phyloP scores from a whole-genome alignment of 1,284 basidiomycete species.

The Boletus sp. region DNA sequence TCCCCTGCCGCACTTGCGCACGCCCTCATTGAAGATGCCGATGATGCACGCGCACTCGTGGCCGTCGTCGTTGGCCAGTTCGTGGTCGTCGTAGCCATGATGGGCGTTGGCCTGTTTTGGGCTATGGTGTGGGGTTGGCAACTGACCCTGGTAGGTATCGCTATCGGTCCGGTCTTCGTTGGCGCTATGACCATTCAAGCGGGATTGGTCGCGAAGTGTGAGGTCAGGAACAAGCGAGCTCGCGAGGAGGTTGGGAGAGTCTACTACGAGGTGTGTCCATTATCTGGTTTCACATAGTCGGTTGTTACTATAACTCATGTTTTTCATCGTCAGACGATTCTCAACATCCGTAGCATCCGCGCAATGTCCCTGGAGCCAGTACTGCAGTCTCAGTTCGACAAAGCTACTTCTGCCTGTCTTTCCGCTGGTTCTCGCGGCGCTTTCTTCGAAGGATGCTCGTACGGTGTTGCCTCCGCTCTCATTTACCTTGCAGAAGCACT shows the following conservation, averaged over 20 bases:
- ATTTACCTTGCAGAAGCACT: conserved; percentile 89
- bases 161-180: conserved; percentile 82
- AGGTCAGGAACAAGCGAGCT: conserved; percentile 77
- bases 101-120: conserved; percentile 82
- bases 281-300: neutral
- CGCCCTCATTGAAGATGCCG: conserved; percentile 83
- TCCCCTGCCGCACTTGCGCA: conserved; percentile 68
- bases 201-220: conserved; percentile 63
- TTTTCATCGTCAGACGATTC: conserved; percentile 54
- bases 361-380: conserved; percentile 84
- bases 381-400: conserved; percentile 69
- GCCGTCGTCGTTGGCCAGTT: conserved; percentile 72
- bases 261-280: conserved; percentile 73
- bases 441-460: conserved; percentile 80
- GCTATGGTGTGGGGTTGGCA: conserved; percentile 88
- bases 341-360: conserved; percentile 83
- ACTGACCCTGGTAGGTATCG: conserved; percentile 87
- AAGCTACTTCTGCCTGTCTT: conserved; percentile 59
- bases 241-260: conserved; percentile 82
- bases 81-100: conserved; percentile 76
- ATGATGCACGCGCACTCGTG: conserved; percentile 82
- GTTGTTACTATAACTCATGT: conserved; percentile 4
- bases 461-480: conserved; percentile 75
- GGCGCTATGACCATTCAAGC: conserved; percentile 72
- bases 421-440: conserved; percentile 71